Evolutionary conservation across 805 yeast genomes (phyloP).

Genomic region (Wickerhamomyces sydowiorum): DNA sequence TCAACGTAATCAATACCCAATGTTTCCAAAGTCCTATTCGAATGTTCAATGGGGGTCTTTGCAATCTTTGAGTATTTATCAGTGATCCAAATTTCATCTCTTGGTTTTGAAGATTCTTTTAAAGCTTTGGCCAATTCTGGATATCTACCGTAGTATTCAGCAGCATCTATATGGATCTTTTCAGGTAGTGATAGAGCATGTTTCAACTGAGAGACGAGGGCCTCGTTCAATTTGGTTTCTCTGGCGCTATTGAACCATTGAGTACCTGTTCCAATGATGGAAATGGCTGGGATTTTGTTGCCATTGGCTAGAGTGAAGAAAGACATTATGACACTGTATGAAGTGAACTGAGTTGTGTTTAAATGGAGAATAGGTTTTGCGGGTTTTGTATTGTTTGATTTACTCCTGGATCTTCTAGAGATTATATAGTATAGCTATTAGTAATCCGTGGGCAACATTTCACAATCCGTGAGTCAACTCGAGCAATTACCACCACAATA

Average conservation of each 20-base stretch:
- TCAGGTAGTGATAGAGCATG: conserved; percentile 37
- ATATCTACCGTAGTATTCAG: conserved; percentile 50
- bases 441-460: no score
- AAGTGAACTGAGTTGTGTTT: no score
- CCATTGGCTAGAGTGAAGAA: conserved; percentile 23
- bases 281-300: conserved; percentile 39
- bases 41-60: conserved; percentile 34
- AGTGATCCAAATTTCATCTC: conserved; percentile 49
- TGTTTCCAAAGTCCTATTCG: conserved; percentile 31
- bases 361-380: no score
- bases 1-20: conserved; percentile 43
- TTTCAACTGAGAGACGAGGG: conserved; percentile 26
- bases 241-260: conserved; percentile 39
- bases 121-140: conserved; percentile 48
- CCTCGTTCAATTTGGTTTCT: conserved; percentile 21
- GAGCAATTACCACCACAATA: no score
- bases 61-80: conserved; percentile 39
- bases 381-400: no score
- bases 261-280: conserved; percentile 55
- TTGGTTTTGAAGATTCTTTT: conserved; percentile 31
- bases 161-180: conserved; percentile 51
- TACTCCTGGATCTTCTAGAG: no score
- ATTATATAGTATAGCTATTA: no score
- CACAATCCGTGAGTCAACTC: no score
- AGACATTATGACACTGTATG: no score